Conservation (phyloP, 2,329 filamentous ascomycete genomes). For the Sporothrix phasma region DNA sequence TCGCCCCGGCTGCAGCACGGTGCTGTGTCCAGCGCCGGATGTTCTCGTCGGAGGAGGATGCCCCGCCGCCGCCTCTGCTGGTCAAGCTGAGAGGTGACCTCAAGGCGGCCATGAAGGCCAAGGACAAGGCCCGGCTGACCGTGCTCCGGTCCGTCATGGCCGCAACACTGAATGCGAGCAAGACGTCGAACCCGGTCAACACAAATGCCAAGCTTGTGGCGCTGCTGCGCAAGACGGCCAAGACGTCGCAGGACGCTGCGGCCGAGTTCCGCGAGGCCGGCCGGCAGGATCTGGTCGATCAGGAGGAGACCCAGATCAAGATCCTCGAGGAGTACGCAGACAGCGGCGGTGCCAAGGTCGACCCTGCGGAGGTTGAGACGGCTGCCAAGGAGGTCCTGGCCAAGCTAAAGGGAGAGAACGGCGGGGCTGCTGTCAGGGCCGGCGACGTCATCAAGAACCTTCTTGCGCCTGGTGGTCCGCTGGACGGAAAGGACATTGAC, state of each 20-base stretch:
- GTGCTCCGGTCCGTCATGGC: slow-evolving; percentile 61
- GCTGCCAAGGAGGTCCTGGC: slow-evolving; percentile 44
- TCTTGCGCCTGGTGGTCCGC: slow-evolving; percentile 37
- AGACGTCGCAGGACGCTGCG: slow-evolving; percentile 46
- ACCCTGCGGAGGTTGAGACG: slow-evolving; percentile 46
- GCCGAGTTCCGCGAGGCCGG: slow-evolving; percentile 55
- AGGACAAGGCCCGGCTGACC: slow-evolving; percentile 53
- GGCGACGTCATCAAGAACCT: slow-evolving; percentile 56
- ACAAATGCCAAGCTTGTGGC: slow-evolving; percentile 60
- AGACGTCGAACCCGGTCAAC: slow-evolving; percentile 58
- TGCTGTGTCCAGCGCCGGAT: neutral
- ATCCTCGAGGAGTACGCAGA: slow-evolving; percentile 57
- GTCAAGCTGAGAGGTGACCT: slow-evolving; percentile 49
- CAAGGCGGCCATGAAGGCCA: slow-evolving; percentile 56
- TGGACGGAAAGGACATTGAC: slow-evolving; percentile 57
- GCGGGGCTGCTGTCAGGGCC: slow-evolving; percentile 28
- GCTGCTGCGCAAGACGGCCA: slow-evolving; percentile 55
- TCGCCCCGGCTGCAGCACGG: neutral
- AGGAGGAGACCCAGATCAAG: slow-evolving; percentile 55
- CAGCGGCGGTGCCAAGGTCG: slow-evolving; percentile 48
- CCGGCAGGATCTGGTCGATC: slow-evolving; percentile 58
- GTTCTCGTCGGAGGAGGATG: slow-evolving; percentile 29
- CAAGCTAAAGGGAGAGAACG: slow-evolving; percentile 34
- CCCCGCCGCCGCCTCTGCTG: slow-evolving; percentile 36
- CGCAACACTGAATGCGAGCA: slow-evolving; percentile 64